Evolutionary conservation across 495 filamentous ascomycete genomes (phyloP).

Genomic region (Viridothelium virens): DNA sequence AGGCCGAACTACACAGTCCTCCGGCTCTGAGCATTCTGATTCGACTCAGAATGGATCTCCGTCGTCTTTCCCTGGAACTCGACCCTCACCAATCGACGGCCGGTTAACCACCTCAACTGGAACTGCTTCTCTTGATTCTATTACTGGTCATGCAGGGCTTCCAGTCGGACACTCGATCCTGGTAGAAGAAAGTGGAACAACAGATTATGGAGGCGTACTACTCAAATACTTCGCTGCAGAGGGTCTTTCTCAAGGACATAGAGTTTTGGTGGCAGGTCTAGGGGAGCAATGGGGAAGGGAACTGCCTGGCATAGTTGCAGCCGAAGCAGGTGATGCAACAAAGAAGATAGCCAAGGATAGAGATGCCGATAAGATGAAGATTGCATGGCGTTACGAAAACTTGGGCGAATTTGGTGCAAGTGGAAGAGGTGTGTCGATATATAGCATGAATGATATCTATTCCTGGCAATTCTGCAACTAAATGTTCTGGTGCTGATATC

Average conservation of each 20-base stretch:
- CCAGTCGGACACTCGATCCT: constrained; percentile 72
- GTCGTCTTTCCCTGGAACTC: constrained; percentile 51
- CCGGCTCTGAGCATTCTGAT: not conserved
- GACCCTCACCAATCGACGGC: constrained; percentile 84
- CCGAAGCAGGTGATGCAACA: constrained; percentile 30
- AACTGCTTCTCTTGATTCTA: constrained; percentile 69
- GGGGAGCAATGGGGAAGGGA: constrained; percentile 72
- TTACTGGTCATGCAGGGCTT: constrained; percentile 84
- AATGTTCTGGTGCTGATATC: constrained; percentile 15
- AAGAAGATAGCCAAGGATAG: constrained; percentile 13
- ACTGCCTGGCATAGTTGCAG: constrained; percentile 62
- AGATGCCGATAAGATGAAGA: constrained; percentile 77
- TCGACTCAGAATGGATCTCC: not conserved
- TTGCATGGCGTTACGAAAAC: constrained; percentile 93
- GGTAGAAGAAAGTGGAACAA: constrained; percentile 88
- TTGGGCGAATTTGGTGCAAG: constrained; percentile 59
- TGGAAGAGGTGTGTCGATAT: constrained; percentile 43
- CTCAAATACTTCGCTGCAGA: constrained; percentile 88
- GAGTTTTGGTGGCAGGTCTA: constrained; percentile 74
- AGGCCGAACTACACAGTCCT: constrained; percentile 24
- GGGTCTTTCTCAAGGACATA: constrained; percentile 84
- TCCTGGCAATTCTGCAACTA: constrained; percentile 19
- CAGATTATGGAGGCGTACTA: constrained; percentile 81
- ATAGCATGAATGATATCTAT: constrained; percentile 18
- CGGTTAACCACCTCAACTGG: constrained; percentile 87